phyloP scores from a whole-genome alignment of 2,329 filamentous ascomycete genomes.

The Drechmeria coniospora region DNA sequence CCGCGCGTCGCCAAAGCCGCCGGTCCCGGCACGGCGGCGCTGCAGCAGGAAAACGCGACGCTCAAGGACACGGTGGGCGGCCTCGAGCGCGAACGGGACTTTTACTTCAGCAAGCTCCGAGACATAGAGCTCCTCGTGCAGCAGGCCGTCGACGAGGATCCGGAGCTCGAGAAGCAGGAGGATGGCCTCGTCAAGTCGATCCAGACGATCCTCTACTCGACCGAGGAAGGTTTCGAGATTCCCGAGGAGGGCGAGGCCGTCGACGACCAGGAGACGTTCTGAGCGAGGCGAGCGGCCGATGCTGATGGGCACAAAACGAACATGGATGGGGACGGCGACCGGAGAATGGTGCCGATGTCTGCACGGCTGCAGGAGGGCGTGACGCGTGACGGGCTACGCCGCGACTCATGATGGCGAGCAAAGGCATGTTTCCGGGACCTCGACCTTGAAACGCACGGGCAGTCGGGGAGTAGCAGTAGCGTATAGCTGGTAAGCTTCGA shows the following conservation, averaged over 20 bases:
- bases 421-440: no score
- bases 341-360: no score
- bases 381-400: no score
- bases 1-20: conserved; percentile 30
- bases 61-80: conserved; percentile 93
- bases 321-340: no score
- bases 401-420: no score
- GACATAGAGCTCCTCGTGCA: conserved; percentile 94
- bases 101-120: conserved; percentile 97
- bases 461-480: no score
- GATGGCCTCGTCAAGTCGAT: conserved; percentile 88
- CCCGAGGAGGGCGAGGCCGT: conserved; percentile 59
- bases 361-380: no score
- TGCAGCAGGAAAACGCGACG: conserved; percentile 73
- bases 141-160: conserved; percentile 81
- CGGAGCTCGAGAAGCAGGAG: conserved; percentile 86
- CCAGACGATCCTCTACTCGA: conserved; percentile 92
- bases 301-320: conserved; percentile 2
- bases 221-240: conserved; percentile 85
- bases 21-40: conserved; percentile 49
- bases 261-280: conserved; percentile 73
- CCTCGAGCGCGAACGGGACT: conserved; percentile 89
- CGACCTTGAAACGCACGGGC: no score
- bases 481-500: no score
- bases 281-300: conserved; percentile 6